These are phyloP conservation scores for Pterocarpus santalinus DNA, from an alignment of 306 rosid species.

Conservation along the genomic window DNA sequence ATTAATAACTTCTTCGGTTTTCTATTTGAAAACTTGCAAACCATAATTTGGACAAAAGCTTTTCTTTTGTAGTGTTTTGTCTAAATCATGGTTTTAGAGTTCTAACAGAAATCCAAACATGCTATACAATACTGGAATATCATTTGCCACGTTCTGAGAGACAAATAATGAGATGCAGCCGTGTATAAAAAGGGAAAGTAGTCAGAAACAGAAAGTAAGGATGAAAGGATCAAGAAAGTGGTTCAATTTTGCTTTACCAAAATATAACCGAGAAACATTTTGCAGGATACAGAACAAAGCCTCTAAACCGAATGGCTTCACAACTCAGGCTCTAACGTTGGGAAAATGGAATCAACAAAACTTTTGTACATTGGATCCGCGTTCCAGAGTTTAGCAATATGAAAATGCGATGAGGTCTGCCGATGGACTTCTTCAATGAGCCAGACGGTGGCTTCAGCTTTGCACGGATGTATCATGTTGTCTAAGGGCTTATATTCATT, in stretches of 20 bases:
- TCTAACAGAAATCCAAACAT: too few relatives aligned
- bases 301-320: slow-evolving; percentile 46
- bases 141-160: background rate
- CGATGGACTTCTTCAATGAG: slow-evolving; percentile 91
- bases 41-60: too few relatives aligned
- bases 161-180: too few relatives aligned
- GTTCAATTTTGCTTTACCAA: slow-evolving; percentile 18
- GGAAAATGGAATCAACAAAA: slow-evolving; percentile 81
- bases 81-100: too few relatives aligned
- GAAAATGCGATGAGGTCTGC: slow-evolving; percentile 73
- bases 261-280: background rate
- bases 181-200: background rate
- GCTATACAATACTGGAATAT: background rate
- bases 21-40: too few relatives aligned
- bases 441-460: slow-evolving; percentile 93
- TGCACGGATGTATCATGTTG: slow-evolving; percentile 77
- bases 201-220: background rate
- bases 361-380: slow-evolving; percentile 72
- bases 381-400: slow-evolving; percentile 78
- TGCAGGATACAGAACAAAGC: slow-evolving; percentile 37
- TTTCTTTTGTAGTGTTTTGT: too few relatives aligned
- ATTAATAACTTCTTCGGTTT: background rate
- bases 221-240: slow-evolving; percentile 14
- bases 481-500: slow-evolving; percentile 76
- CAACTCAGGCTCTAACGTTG: slow-evolving; percentile 51